These are phyloP conservation scores for Neonectria sp. DNA, from an alignment of 2,329 filamentous ascomycete genomes.

Conservation along the genomic window DNA sequence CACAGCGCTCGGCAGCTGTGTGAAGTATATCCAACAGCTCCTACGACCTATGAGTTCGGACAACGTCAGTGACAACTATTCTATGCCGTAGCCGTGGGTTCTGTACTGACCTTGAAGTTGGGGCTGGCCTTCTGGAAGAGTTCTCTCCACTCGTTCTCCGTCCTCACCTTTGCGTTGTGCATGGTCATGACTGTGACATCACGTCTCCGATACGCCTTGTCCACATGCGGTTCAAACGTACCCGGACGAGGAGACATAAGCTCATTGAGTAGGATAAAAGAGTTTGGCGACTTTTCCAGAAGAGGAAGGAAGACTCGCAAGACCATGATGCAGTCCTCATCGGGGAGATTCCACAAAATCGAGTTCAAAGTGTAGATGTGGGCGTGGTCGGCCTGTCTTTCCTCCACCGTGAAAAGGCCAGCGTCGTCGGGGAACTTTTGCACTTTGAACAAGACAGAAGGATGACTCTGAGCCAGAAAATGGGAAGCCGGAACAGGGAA, in stretches of 20 bases:
- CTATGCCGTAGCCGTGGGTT: background rate
- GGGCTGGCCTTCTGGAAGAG: slow-evolving; percentile 26
- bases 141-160: slow-evolving; percentile 29
- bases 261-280: slow-evolving; percentile 33
- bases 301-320: slow-evolving; percentile 52
- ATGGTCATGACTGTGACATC: slow-evolving; percentile 44
- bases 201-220: slow-evolving; percentile 39
- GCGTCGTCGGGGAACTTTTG: slow-evolving; percentile 15
- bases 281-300: slow-evolving; percentile 30
- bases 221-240: slow-evolving; percentile 26
- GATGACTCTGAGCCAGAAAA: slow-evolving; percentile 26
- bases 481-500: slow-evolving; percentile 16
- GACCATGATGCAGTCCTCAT: slow-evolving; percentile 26
- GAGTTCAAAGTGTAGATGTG: slow-evolving; percentile 36
- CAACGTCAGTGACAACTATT: background rate
- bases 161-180: slow-evolving; percentile 41
- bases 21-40: slow-evolving; percentile 20
- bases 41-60: slow-evolving; percentile 10
- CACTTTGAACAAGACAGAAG: slow-evolving; percentile 6
- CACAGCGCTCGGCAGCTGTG: slow-evolving; percentile 39
- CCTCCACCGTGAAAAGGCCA: background rate
- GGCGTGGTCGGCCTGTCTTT: background rate
- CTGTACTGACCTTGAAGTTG: slow-evolving; percentile 18
- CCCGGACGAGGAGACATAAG: slow-evolving; percentile 35
- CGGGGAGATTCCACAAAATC: slow-evolving; percentile 35